Evolutionary conservation across 225 moss, liverwort and hornwort species (phyloP).

Genomic region (Thuidium tamariscinum): DNA sequence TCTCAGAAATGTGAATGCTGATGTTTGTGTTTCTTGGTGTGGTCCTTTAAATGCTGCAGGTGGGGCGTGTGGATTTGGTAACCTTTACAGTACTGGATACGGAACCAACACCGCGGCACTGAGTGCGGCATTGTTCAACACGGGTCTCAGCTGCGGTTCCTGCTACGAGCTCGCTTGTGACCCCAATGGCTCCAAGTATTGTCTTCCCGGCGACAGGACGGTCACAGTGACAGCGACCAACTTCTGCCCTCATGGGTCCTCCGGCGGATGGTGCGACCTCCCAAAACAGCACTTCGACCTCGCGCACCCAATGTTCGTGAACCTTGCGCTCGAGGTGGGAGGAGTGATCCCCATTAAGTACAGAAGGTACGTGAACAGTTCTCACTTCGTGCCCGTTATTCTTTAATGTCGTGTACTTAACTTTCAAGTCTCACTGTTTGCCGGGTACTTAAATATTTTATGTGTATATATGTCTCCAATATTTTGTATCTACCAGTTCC

Average conservation of each 20-base stretch:
- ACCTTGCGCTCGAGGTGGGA: slow-evolving; percentile 27
- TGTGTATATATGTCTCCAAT: too few species aligned
- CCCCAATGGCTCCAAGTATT: slow-evolving; percentile 35
- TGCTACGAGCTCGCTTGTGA: slow-evolving; percentile 51
- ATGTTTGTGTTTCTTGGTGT: background rate
- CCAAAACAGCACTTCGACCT: slow-evolving; percentile 64
- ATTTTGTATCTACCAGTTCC: background rate
- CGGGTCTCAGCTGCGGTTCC: slow-evolving; percentile 52
- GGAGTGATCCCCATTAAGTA: slow-evolving; percentile 51
- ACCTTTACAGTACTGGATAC: slow-evolving; percentile 49
- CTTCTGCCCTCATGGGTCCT: slow-evolving; percentile 38
- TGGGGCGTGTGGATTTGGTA: slow-evolving; percentile 60
- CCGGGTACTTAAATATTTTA: background rate
- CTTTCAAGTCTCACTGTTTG: background rate
- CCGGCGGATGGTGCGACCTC: slow-evolving; percentile 48
- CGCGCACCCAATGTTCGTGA: slow-evolving; percentile 47
- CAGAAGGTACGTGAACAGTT: slow-evolving; percentile 1
- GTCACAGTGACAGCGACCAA: slow-evolving; percentile 53
- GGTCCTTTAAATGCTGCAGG: slow-evolving; percentile 12
- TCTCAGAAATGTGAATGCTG: background rate
- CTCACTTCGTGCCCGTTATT: background rate
- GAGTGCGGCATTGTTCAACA: slow-evolving; percentile 52
- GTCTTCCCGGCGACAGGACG: slow-evolving; percentile 17
- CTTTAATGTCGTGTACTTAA: background rate
- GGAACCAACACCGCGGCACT: slow-evolving; percentile 55